A percentile compares a stretch with the other conserved stretches of the same genome.
These are phyloP conservation scores for Parmelia sp. DNA, from an alignment of 495 filamentous ascomycete species.

Conservation along the genomic window DNA sequence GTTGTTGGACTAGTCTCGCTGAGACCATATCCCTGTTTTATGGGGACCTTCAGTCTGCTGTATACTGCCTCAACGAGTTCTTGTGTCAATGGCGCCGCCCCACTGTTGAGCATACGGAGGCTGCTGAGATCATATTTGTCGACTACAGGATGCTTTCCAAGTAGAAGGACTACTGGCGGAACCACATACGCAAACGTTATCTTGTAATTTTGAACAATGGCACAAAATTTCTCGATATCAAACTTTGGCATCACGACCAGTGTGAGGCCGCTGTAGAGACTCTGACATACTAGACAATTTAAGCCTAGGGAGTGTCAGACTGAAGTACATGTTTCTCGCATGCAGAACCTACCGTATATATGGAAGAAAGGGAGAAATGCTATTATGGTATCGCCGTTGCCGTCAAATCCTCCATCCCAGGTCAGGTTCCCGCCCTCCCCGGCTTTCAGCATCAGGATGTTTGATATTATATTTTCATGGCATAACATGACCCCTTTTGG, in stretches of 20 bases:
- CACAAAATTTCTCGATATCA: constrained; percentile 71
- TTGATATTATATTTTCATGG: constrained; percentile 75
- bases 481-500: constrained; percentile 92
- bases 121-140: constrained; percentile 73
- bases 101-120: constrained; percentile 79
- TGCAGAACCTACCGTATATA: constrained; percentile 58
- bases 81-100: constrained; percentile 78
- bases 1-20: constrained; percentile 62
- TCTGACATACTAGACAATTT: constrained; percentile 56
- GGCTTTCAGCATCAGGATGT: constrained; percentile 50
- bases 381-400: constrained; percentile 62
- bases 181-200: constrained; percentile 79
- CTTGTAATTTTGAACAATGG: constrained; percentile 62
- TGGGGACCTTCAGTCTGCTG: constrained; percentile 61
- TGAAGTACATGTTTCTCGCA: constrained; percentile 8
- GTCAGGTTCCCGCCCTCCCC: constrained; percentile 55
- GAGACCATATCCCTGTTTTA: constrained; percentile 84
- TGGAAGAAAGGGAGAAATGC: constrained; percentile 92
- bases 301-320: constrained; percentile 23
- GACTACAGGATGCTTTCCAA: constrained; percentile 72
- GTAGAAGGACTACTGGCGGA: constrained; percentile 74
- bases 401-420: constrained; percentile 54
- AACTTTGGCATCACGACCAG: constrained; percentile 78
- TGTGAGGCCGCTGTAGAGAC: constrained; percentile 60
- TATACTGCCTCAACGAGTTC: constrained; percentile 79